Evolutionary conservation across 1,284 basidiomycete genomes (phyloP).

Genomic region (Violaceomyces palustris): DNA sequence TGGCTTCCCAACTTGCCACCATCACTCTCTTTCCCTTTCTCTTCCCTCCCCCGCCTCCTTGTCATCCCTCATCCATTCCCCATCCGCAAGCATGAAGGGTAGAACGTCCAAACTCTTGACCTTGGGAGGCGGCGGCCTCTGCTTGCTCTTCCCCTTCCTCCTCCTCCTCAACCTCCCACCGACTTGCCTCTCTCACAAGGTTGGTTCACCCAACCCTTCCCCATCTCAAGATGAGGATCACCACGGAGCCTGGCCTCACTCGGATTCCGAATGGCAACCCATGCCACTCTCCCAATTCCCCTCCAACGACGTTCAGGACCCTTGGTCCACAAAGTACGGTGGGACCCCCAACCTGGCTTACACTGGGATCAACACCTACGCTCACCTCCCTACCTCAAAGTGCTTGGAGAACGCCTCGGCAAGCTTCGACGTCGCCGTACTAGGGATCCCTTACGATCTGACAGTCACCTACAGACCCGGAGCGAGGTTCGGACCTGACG

Average conservation of each 20-base stretch:
- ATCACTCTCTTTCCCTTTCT: too few species aligned
- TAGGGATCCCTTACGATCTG: constrained; percentile 32
- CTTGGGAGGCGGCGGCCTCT: too few species aligned
- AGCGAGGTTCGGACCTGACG: constrained; percentile 26
- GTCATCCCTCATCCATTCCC: too few species aligned
- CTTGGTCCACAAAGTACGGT: constrained; percentile 23
- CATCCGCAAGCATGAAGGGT: too few species aligned
- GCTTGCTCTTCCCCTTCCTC: too few species aligned
- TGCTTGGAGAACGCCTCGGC: constrained; percentile 13
- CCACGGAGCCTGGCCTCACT: constrained; percentile 21
- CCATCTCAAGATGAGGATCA: constrained; percentile 24
- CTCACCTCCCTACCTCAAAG: constrained; percentile 23
- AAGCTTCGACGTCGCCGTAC: constrained; percentile 28
- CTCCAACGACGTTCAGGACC: constrained; percentile 20
- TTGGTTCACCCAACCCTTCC: too few species aligned
- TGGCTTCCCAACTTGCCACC: too few species aligned
- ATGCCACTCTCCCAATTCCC: constrained; percentile 21
- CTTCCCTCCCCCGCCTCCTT: too few species aligned
- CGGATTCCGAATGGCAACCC: constrained; percentile 13
- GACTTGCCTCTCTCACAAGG: too few species aligned
- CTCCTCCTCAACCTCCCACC: too few species aligned
- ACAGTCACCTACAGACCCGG: constrained; percentile 34
- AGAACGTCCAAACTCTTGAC: too few species aligned
- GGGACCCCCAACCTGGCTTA: constrained; percentile 15
- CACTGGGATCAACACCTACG: constrained; percentile 29